Evolutionary conservation across 305 asterid species (phyloP), one percentile per base, ranked within the genome.

Genomic region (Fraxinus angustifolia): DNA sequence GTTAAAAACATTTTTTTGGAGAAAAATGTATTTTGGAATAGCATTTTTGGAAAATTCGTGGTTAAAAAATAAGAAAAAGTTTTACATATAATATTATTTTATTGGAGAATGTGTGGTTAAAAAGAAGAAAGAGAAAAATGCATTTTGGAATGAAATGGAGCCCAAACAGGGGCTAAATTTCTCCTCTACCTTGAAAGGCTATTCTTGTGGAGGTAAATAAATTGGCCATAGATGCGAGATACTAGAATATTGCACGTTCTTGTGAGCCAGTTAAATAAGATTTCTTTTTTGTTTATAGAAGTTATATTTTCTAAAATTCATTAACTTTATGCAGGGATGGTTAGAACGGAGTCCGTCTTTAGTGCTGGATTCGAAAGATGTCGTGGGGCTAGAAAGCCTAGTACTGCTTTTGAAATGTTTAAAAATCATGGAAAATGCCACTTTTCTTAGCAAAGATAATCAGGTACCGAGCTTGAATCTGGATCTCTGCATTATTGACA

Each of bases 371-470:
- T 81, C 82, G 19, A 91, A 88, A 65, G 92, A 92, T 86, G 82
- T 72, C 83, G 79, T 26, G 36, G 93, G 87, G 80, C 81, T 87
- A 34, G 97, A 94, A 84, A 92, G 98, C 88, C 85, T 94, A 53
- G 87, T 87, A 53, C 85, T 93, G 86, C 97, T 94, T 82, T 85
- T 93, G 88, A 94, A 90, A 89, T 96, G 98, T 85, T 90, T 96
- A 82, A 93, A 92, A 86, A 90, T 94, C 79, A 96, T 93, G 98
- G 99, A 96, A 87, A 94, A 96, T 83, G 92, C 97, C 70, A 91
- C 98, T 58, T 94, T 94, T 84, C 93, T 90, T 77, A 94, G 98
- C 89, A 84, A 87, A 83, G 92, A 92, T 78, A 96, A 91, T 83
- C 99, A 96, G 99, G 99, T 94, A 88, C 72, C 30, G 17, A 77